A percentile compares a stretch with the other conserved stretches of the same genome.
Evolutionary conservation across 1,284 basidiomycete genomes (phyloP).

Genomic region (Irpex sp.): DNA sequence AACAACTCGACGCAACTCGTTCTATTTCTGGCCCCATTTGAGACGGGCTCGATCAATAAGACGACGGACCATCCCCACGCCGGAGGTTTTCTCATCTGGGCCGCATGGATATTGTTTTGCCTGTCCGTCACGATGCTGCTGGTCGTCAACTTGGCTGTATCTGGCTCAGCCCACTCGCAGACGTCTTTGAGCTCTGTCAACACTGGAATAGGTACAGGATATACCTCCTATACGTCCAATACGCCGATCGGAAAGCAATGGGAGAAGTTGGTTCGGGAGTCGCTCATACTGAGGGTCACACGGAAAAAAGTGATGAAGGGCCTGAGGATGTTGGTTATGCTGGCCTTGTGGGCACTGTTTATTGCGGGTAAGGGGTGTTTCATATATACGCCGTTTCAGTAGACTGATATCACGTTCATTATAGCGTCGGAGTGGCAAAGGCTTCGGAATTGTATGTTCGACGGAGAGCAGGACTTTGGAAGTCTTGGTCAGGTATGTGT

Average conservation of each 20-base stretch:
- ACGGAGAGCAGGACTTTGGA: slow-evolving; percentile 24
- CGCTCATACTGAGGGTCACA: not conserved
- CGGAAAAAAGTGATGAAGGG: not conserved
- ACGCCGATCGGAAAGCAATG: slow-evolving; percentile 14
- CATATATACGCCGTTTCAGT: not conserved
- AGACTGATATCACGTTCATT: not conserved
- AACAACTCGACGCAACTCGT: slow-evolving; percentile 22
- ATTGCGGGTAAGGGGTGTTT: slow-evolving; percentile 18
- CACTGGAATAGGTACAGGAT: not conserved
- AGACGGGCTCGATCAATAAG: slow-evolving; percentile 18
- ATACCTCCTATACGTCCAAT: slow-evolving; percentile 2
- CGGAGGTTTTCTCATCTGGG: slow-evolving; percentile 23
- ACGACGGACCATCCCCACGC: not conserved
- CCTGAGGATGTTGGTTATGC: not conserved
- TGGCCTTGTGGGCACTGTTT: slow-evolving; percentile 21
- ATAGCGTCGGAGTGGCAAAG: slow-evolving; percentile 25
- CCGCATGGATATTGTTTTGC: slow-evolving; percentile 26
- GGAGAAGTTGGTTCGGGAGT: not conserved
- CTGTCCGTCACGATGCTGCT: slow-evolving; percentile 23
- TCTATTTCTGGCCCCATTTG: slow-evolving; percentile 21
- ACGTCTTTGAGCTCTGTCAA: slow-evolving; percentile 9
- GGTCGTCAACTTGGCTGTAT: slow-evolving; percentile 23
- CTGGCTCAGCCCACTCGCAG: slow-evolving; percentile 20
- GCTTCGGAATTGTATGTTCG: slow-evolving; percentile 20
- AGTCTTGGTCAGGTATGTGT: slow-evolving; percentile 25